Evolutionary conservation across 1,284 basidiomycete genomes (phyloP).

Genomic region (Apiotrichum sp.): DNA sequence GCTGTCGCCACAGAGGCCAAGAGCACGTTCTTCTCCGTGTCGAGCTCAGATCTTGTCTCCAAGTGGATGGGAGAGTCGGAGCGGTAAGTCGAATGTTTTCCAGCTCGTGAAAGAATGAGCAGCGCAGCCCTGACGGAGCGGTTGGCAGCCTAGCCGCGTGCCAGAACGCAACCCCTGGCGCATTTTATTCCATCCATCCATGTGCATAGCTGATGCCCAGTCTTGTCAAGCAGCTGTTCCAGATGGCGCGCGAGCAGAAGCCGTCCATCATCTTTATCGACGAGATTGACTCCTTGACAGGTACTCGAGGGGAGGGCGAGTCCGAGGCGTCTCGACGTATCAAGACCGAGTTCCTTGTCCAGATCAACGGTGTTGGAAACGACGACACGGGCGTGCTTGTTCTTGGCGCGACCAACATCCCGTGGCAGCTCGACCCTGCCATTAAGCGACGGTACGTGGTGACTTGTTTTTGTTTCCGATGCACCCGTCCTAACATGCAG

Average conservation of each 20-base stretch:
- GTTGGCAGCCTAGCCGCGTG: too few species aligned
- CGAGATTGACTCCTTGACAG: conserved; percentile 93
- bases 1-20: conserved; percentile 98
- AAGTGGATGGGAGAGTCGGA: conserved; percentile 99
- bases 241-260: conserved; percentile 92
- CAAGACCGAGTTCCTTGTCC: conserved; percentile 93
- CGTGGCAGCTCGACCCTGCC: conserved; percentile 93
- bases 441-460: conserved; percentile 80
- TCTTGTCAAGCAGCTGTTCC: conserved; percentile 92
- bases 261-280: conserved; percentile 99
- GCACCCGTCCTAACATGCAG: conserved; percentile 44
- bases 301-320: conserved; percentile 91
- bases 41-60: conserved; percentile 89
- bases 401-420: conserved; percentile 96
- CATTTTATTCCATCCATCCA: background rate
- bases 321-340: conserved; percentile 92
- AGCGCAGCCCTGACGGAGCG: too few species aligned
- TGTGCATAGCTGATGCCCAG: conserved; percentile 48
- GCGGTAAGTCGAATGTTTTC: conserved; percentile 68
- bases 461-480: background rate
- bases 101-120: too few species aligned
- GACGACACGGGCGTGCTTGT: conserved; percentile 97
- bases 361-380: conserved; percentile 96
- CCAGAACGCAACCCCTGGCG: too few species aligned
- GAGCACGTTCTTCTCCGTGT: conserved; percentile 96